A percentile compares a stretch with the other conserved stretches of the same genome.
phyloP scores from a whole-genome alignment of 116 monocot genomes.

The Phalaenopsis hybrid region DNA sequence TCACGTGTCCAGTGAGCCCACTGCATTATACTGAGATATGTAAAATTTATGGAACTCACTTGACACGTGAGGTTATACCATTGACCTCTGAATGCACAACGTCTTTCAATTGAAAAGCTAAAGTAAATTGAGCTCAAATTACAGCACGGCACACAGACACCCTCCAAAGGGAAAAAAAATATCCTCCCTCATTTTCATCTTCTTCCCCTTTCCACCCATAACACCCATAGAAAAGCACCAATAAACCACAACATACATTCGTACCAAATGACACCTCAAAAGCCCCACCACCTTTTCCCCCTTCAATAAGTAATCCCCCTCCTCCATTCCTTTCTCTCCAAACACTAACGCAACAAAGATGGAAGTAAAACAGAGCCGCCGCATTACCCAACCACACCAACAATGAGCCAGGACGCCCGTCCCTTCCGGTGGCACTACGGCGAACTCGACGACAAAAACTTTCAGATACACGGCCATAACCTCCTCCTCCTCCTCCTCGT shows the following conservation, averaged over 20 bases:
- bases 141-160: too few species aligned
- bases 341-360: neutral
- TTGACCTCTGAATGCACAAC: too few species aligned
- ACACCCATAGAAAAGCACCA: neutral
- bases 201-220: neutral
- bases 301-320: neutral
- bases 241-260: neutral
- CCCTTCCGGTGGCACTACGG: conserved; percentile 59
- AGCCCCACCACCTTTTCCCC: neutral
- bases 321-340: neutral
- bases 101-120: too few species aligned
- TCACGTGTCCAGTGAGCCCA: too few species aligned
- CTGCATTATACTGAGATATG: too few species aligned
- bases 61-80: too few species aligned
- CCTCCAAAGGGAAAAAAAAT: too few species aligned
- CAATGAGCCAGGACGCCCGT: conserved; percentile 18
- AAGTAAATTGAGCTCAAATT: too few species aligned
- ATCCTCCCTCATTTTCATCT: too few species aligned
- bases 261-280: neutral
- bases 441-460: conserved; percentile 62
- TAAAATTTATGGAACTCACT: too few species aligned
- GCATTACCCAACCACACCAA: neutral
- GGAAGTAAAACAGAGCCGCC: neutral
- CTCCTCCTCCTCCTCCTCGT: conserved; percentile 12
- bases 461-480: conserved; percentile 40